Evolutionary conservation across 1,284 basidiomycete species (phyloP).

Genomic region (Ceratobasidium sp.): DNA sequence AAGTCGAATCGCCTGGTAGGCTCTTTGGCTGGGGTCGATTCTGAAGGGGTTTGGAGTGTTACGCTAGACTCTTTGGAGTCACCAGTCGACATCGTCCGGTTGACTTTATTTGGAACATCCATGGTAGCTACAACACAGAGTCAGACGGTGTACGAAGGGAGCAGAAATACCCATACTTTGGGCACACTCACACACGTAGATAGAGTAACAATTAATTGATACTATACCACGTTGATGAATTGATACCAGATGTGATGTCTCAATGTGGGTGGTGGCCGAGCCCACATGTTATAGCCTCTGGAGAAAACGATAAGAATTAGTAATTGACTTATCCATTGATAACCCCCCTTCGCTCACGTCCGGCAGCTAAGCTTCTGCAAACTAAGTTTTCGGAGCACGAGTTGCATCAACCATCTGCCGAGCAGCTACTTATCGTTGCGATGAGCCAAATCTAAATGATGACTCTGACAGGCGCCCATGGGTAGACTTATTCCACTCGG

Average conservation of each 20-base stretch:
- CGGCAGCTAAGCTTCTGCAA: not conserved
- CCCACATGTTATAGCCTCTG: not conserved
- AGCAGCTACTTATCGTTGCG: too few relatives aligned
- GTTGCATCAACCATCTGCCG: too few relatives aligned
- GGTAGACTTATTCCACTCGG: too few relatives aligned
- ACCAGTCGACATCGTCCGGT: not conserved
- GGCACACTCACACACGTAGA: not conserved
- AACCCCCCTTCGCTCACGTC: not conserved
- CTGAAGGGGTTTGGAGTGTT: not conserved
- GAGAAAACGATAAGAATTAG: too few relatives aligned
- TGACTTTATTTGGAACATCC: not conserved
- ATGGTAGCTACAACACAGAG: not conserved
- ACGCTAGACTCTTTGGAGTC: not conserved
- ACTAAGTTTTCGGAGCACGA: too few relatives aligned
- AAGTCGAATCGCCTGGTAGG: conserved; percentile 55
- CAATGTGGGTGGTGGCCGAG: not conserved
- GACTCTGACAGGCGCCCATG: too few relatives aligned
- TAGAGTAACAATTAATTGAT: too few relatives aligned
- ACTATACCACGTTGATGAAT: too few relatives aligned
- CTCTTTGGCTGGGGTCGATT: not conserved
- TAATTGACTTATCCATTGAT: too few relatives aligned
- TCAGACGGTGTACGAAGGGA: not conserved
- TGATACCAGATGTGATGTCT: not conserved
- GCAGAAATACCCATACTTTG: not conserved
- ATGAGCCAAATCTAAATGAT: too few relatives aligned